A percentile compares a stretch with the other conserved stretches of the same genome.
phyloP scores from a whole-genome alignment of 768 basidiomycete species.

The Macrolepiota dolichaula region DNA sequence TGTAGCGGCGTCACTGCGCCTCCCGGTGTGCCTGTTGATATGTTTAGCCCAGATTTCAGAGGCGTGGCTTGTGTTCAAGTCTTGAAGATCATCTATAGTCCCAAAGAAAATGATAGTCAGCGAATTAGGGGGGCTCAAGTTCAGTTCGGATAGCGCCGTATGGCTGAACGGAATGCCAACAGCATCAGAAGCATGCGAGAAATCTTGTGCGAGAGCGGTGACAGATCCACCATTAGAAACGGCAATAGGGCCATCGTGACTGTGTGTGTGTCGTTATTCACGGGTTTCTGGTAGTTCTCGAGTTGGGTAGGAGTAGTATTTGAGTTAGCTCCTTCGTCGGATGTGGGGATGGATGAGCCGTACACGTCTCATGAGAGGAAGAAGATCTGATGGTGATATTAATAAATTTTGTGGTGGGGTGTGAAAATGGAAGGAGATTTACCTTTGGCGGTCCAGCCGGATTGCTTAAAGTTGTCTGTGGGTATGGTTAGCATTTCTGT shows the following conservation, averaged over 20 bases:
- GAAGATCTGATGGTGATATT: constrained; percentile 40
- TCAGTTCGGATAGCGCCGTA: constrained; percentile 26
- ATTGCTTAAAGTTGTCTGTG: constrained; percentile 69
- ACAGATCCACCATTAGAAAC: constrained; percentile 69
- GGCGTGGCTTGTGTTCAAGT: constrained; percentile 55
- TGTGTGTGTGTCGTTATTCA: constrained; percentile 64
- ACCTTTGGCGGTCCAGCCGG: constrained; percentile 68
- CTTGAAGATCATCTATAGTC: constrained; percentile 61
- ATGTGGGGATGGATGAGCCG: background rate
- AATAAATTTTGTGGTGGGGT: constrained; percentile 3
- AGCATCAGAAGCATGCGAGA: constrained; percentile 59
- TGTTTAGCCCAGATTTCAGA: constrained; percentile 78
- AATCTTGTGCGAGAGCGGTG: constrained; percentile 64
- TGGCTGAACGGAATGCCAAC: constrained; percentile 65
- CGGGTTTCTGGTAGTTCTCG: constrained; percentile 76
- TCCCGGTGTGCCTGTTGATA: constrained; percentile 70
- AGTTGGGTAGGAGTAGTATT: constrained; percentile 41
- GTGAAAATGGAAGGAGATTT: background rate
- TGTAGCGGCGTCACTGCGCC: constrained; percentile 69
- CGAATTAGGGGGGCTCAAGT: no score
- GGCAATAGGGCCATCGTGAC: constrained; percentile 71
- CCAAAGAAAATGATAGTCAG: no score
- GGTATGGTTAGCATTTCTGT: constrained; percentile 14
- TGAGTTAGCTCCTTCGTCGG: background rate
- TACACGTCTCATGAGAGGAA: constrained; percentile 71